Conservation (phyloP, 2,329 filamentous ascomycete species). For the Pseudopyricularia cyperi region DNA sequence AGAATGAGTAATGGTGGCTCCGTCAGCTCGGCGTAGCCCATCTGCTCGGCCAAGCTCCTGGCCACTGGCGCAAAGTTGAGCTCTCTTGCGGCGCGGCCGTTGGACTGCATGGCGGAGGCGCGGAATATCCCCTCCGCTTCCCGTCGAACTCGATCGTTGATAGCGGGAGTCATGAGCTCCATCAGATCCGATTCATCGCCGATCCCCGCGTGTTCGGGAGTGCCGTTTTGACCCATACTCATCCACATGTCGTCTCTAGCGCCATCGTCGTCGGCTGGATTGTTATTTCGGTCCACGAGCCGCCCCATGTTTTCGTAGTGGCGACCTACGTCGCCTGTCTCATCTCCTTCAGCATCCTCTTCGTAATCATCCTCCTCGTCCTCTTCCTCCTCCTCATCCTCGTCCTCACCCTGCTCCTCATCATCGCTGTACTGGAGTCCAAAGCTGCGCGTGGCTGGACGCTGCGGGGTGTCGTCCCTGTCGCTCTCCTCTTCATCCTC, state of each 20-base stretch:
- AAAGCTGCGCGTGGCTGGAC: slow-evolving; percentile 17
- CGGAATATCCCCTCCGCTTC: slow-evolving; percentile 45
- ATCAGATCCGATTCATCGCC: slow-evolving; percentile 37
- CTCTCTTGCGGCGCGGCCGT: slow-evolving; percentile 27
- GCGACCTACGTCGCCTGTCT: not conserved
- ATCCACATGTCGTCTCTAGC: slow-evolving; percentile 35
- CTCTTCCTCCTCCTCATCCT: slow-evolving; percentile 21
- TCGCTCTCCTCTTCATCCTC: slow-evolving; percentile 18
- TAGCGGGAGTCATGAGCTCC: slow-evolving; percentile 41
- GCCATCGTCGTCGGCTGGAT: slow-evolving; percentile 11
- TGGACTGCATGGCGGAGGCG: slow-evolving; percentile 34
- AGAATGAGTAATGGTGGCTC: slow-evolving; percentile 64
- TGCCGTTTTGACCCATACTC: slow-evolving; percentile 28
- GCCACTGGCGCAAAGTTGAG: slow-evolving; percentile 59
- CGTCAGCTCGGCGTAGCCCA: slow-evolving; percentile 44
- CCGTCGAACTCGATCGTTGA: slow-evolving; percentile 35
- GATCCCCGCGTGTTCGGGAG: slow-evolving; percentile 22
- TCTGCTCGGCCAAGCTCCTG: slow-evolving; percentile 50
- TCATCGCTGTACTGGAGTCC: slow-evolving; percentile 20
- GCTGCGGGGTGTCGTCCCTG: slow-evolving; percentile 3
- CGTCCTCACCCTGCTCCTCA: slow-evolving; percentile 25
- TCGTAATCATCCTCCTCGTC: slow-evolving; percentile 25
- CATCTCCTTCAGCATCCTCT: slow-evolving; percentile 19
- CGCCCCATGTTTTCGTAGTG: slow-evolving; percentile 16
- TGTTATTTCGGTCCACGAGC: slow-evolving; percentile 3